phyloP scores from a whole-genome alignment of 2,329 filamentous ascomycete species.

The Grosmannia serpens region DNA sequence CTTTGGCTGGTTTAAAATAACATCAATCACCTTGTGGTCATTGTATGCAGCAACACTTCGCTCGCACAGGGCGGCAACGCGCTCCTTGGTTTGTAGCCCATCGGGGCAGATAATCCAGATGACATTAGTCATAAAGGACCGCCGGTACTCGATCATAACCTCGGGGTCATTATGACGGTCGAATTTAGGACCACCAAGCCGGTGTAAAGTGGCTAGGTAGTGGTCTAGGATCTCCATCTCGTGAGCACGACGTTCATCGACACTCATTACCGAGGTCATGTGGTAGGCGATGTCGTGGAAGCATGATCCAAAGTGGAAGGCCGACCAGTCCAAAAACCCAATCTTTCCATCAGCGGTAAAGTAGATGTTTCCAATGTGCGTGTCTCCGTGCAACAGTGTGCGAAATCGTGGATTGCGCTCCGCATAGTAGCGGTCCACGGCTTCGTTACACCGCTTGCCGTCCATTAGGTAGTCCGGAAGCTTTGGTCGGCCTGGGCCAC shows the following conservation, averaged over 20 bases:
- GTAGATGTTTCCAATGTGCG: slow-evolving; percentile 24
- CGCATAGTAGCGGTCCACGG: slow-evolving; percentile 11
- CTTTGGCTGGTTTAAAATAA: background rate
- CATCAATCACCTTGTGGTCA: background rate
- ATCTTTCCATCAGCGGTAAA: slow-evolving; percentile 15
- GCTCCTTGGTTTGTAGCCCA: slow-evolving; percentile 22
- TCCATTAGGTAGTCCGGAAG: slow-evolving; percentile 1
- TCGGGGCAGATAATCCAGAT: slow-evolving; percentile 22
- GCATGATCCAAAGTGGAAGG: slow-evolving; percentile 22
- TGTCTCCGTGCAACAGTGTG: slow-evolving; percentile 20
- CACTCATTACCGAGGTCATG: slow-evolving; percentile 19
- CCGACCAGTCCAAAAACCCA: slow-evolving; percentile 25
- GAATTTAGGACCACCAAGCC: slow-evolving; percentile 1
- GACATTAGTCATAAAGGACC: slow-evolving; percentile 21
- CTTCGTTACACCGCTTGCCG: slow-evolving; percentile 13
- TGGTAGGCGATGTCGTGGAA: slow-evolving; percentile 26
- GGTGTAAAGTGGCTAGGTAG: slow-evolving; percentile 15
- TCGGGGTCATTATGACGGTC: slow-evolving; percentile 10
- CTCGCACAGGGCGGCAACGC: slow-evolving; percentile 11
- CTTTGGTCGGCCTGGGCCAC: background rate
- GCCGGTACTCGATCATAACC: slow-evolving; percentile 18
- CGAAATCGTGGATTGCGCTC: slow-evolving; percentile 2
- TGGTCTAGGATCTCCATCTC: slow-evolving; percentile 22
- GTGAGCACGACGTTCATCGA: slow-evolving; percentile 22
- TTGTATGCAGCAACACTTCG: background rate